Base-by-base conservation (phyloP, 2,329 filamentous ascomycete genomes). In the Hypoxylon sp. region DNA sequence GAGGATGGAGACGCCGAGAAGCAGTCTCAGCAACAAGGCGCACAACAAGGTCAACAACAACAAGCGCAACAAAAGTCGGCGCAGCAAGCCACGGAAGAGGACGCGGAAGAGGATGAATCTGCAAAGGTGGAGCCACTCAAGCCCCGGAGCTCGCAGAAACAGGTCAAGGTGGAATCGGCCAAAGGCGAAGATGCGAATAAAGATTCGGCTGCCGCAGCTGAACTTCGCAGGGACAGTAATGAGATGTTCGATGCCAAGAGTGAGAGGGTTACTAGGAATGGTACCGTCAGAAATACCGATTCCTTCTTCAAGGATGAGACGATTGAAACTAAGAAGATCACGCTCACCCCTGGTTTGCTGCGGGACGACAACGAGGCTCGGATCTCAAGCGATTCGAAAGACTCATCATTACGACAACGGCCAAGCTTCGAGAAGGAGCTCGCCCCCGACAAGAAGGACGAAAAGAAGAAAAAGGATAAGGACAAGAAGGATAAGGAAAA, bases 251-350 rank as follows among this genome's bases (percentile, higher is more conserved):
- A 88, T 49, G 79, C 77, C 48, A 87, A 83, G 64, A 71, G 77
- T 1, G 80, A 82, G 59, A 84, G 84, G 74, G 87, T 90, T 74
- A 93, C 92, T 34, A 88, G 90, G 67, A 96, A 97, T 71, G 93
- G 93, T 43, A 94, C 91, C 20, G 86, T 97, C 46, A 87, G 94
- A 67, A 96, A 96, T 75, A 94, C 93, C 4, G 94, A 98, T 78
- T 97, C 94, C 0, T 97, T 98, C 82, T 97, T 97, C 83, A 97
- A 93, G 77, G 95, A 98, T 73, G 94, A 99, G 73, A 93, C 88
- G 30, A 91, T 93, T 37, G 95, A 98, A 78, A 97, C 95, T 2
- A 93, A 96, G 78, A 98, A 98, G 81, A 98, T 99, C 70, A 97
- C 94, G 0, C 85, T 99, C 46, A 99, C 95, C 3, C 95, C 95